Conservation (phyloP, 805 yeast species). For the Starmera quercuum region DNA sequence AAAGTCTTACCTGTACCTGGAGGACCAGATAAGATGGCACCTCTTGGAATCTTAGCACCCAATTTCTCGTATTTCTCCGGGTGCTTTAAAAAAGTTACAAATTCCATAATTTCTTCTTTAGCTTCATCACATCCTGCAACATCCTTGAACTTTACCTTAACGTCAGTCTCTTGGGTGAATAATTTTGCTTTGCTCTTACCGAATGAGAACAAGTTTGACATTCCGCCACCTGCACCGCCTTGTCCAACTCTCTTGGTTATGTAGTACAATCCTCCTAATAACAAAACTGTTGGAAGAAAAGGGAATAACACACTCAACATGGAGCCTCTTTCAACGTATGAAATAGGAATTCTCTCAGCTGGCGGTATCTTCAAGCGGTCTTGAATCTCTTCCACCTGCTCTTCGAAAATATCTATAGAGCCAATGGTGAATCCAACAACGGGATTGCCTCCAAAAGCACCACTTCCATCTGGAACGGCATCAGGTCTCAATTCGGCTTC, state of each 20-base stretch:
- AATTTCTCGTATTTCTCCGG: slow-evolving; percentile 78
- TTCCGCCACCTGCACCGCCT: slow-evolving; percentile 45
- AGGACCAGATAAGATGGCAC: slow-evolving; percentile 90
- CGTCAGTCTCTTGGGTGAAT: slow-evolving; percentile 77
- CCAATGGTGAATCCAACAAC: slow-evolving; percentile 78
- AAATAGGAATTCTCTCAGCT: slow-evolving; percentile 68
- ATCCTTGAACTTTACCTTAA: slow-evolving; percentile 75
- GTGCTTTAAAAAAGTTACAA: slow-evolving; percentile 79
- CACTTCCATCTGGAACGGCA: slow-evolving; percentile 21
- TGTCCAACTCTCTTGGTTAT: slow-evolving; percentile 35
- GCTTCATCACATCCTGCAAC: slow-evolving; percentile 96
- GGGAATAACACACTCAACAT: slow-evolving; percentile 57
- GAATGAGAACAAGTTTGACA: slow-evolving; percentile 65
- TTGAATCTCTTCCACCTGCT: slow-evolving; percentile 68
- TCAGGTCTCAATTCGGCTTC: slow-evolving; percentile 54
- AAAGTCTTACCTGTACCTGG: slow-evolving; percentile 97
- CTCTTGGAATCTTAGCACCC: slow-evolving; percentile 94
- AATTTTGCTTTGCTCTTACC: slow-evolving; percentile 75
- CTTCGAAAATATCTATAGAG: slow-evolving; percentile 78
- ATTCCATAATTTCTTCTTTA: slow-evolving; percentile 92
- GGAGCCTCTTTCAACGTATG: slow-evolving; percentile 63
- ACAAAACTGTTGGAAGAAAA: slow-evolving; percentile 70
- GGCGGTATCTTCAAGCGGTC: slow-evolving; percentile 60
- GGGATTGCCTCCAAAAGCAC: slow-evolving; percentile 28
- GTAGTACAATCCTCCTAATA: slow-evolving; percentile 63